phyloP scores from a whole-genome alignment of 169 alveolate genomes.

The Plasmodium cynomolgi region DNA sequence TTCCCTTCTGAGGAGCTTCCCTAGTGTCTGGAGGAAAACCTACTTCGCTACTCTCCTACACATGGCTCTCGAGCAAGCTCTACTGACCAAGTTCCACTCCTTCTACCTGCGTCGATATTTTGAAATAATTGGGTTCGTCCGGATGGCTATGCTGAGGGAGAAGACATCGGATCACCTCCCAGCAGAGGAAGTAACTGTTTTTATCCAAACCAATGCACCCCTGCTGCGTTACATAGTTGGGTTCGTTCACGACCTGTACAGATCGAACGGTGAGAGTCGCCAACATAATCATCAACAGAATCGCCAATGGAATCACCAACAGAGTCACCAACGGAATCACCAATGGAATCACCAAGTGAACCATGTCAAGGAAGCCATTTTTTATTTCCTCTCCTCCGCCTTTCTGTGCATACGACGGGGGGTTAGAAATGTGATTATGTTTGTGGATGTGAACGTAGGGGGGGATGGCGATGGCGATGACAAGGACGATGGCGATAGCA shows the following conservation, averaged over 20 bases:
- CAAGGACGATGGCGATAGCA: no score
- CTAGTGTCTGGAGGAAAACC: background rate
- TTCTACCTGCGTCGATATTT: conserved; percentile 30
- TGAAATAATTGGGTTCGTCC: background rate
- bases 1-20: background rate
- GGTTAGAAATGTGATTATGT: conserved; percentile 1
- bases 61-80: conserved; percentile 6
- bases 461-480: no score
- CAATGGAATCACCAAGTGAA: background rate
- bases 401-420: background rate
- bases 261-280: no score
- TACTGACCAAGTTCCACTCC: background rate
- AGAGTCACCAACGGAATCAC: no score
- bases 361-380: background rate
- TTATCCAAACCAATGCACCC: background rate
- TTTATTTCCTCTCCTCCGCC: conserved; percentile 8
- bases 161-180: background rate
- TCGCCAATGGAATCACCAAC: no score
- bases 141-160: background rate
- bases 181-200: background rate
- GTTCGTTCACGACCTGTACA: background rate
- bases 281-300: no score
- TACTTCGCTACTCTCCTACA: background rate
- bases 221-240: background rate
- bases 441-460: background rate